A percentile compares a stretch with the other conserved stretches of the same genome.
phyloP scores from a whole-genome alignment of 192 early-diverging fungal genomes.

The Coemansia sp. region DNA sequence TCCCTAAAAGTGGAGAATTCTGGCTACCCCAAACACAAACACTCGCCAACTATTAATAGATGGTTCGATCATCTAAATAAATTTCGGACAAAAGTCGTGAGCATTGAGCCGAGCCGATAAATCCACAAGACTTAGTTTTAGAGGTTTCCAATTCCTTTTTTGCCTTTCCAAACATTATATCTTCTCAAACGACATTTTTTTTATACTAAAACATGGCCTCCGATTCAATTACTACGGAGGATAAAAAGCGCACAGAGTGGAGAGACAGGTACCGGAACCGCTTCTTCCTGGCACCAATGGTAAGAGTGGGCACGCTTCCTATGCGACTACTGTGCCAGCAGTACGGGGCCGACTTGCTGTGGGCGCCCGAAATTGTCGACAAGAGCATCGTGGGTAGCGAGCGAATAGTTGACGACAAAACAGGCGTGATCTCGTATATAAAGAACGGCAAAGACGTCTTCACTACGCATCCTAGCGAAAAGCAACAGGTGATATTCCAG shows the following conservation, averaged over 20 bases:
- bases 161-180: neutral
- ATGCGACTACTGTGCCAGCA: slow-evolving; percentile 81
- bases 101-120: neutral
- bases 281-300: slow-evolving; percentile 95
- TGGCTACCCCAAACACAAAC: neutral
- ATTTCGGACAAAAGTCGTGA: neutral
- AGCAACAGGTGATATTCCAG: slow-evolving; percentile 81
- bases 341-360: slow-evolving; percentile 94
- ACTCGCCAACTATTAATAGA: neutral
- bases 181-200: neutral
- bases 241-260: slow-evolving; percentile 6
- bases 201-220: neutral
- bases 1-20: neutral
- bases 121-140: neutral
- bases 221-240: neutral
- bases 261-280: slow-evolving; percentile 46
- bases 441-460: slow-evolving; percentile 66
- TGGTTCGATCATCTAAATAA: neutral
- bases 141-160: neutral
- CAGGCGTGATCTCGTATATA: slow-evolving; percentile 77
- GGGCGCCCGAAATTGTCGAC: slow-evolving; percentile 89
- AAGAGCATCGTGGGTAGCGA: slow-evolving; percentile 73
- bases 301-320: slow-evolving; percentile 87
- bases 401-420: slow-evolving; percentile 68
- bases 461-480: slow-evolving; percentile 76